Evolutionary conservation across 495 filamentous ascomycete genomes (phyloP).

Genomic region (Poronia punctata): DNA sequence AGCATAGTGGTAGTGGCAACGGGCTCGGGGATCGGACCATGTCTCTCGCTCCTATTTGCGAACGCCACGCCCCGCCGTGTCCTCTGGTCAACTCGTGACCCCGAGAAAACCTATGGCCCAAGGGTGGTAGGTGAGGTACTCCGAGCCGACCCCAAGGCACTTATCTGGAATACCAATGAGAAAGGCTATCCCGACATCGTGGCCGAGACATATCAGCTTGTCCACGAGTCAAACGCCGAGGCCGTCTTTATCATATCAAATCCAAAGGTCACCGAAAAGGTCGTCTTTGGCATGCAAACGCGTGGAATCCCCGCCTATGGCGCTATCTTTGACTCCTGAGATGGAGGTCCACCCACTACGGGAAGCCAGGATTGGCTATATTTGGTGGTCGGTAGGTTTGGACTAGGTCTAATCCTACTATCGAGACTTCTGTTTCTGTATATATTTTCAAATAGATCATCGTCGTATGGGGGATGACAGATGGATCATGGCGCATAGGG

Average conservation of each 20-base stretch:
- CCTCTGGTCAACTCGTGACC: constrained; percentile 44
- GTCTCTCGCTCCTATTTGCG: constrained; percentile 44
- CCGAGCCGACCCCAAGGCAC: constrained; percentile 37
- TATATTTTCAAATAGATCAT: too few species aligned
- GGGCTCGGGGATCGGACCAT: constrained; percentile 74
- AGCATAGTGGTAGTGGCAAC: constrained; percentile 71
- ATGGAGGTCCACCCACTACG: too few species aligned
- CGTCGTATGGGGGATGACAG: too few species aligned
- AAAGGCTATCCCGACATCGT: constrained; percentile 44
- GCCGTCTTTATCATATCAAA: constrained; percentile 75
- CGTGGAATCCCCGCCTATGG: constrained; percentile 67
- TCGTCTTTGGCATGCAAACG: constrained; percentile 67
- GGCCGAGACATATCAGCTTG: constrained; percentile 46
- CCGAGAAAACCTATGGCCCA: constrained; percentile 38
- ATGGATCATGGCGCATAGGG: too few species aligned
- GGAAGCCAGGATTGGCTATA: too few species aligned
- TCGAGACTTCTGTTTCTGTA: too few species aligned
- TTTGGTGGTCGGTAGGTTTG: too few species aligned
- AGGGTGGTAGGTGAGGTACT: constrained; percentile 36
- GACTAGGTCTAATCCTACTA: too few species aligned
- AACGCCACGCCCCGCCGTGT: constrained; percentile 36
- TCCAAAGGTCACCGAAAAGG: constrained; percentile 59
- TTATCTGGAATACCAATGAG: constrained; percentile 44
- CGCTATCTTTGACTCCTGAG: constrained; percentile 72
- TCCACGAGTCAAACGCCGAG: constrained; percentile 37